Percentiles rank a stretch among this genome's conserved stretches.
These are phyloP conservation scores for Wallacemonas sp. DNA, from an alignment of 208 protist genomes.

Conservation along the genomic window DNA sequence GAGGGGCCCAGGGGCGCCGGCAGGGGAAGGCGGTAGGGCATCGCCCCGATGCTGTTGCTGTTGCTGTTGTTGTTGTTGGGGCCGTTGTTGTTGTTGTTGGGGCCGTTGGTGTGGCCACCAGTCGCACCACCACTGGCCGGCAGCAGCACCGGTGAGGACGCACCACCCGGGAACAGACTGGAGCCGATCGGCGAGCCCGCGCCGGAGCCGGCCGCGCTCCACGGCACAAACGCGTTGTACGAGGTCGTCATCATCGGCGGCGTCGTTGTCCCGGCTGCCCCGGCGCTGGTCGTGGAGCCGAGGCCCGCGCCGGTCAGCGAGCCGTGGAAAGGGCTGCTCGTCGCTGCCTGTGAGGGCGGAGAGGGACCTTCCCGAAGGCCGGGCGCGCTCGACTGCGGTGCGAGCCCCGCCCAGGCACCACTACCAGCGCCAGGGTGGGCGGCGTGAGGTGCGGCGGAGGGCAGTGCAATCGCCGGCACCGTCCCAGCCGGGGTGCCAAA, in stretches of 20 bases:
- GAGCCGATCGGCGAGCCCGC: constrained; percentile 1
- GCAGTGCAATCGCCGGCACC: not conserved
- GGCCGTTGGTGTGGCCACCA: too few relatives aligned
- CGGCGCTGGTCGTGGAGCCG: not conserved
- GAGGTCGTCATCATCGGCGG: not conserved
- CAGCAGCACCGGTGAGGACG: not conserved
- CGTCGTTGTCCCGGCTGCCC: not conserved
- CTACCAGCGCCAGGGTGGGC: too few relatives aligned
- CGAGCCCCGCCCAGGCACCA: too few relatives aligned
- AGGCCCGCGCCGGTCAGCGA: not conserved
- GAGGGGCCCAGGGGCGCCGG: not conserved
- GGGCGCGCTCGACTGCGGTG: too few relatives aligned
- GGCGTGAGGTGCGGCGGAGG: not conserved
- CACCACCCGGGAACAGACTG: not conserved
- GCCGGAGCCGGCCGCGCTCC: constrained; percentile 9
- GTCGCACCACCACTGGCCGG: not conserved
- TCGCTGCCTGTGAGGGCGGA: not conserved
- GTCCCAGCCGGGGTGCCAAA: constrained; percentile 3
- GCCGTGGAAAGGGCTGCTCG: not conserved
- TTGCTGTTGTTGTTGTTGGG: too few relatives aligned
- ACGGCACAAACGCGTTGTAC: not conserved
- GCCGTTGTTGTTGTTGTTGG: too few relatives aligned
- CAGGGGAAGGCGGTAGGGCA: not conserved
- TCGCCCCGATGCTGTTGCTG: not conserved
- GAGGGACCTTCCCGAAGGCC: not conserved